Evolutionary conservation across 2,329 filamentous ascomycete genomes (phyloP).

Genomic region (Tolypocladium pustulatum): DNA sequence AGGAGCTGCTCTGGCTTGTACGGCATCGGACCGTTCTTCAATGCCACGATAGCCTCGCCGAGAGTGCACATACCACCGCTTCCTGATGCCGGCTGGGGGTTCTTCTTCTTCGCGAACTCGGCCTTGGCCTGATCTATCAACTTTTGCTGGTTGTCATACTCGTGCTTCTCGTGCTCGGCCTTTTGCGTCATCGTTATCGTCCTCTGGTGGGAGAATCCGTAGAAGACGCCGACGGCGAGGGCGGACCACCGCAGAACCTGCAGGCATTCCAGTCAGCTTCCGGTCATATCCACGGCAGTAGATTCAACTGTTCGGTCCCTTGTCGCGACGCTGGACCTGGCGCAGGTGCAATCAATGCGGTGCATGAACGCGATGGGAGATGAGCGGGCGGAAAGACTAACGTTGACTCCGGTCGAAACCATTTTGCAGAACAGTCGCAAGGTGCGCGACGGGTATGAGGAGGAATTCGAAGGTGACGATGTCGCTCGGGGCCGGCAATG

Average conservation of each 20-base stretch:
- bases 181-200: constrained; percentile 64
- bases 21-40: not conserved
- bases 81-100: constrained; percentile 28
- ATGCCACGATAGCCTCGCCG: not conserved
- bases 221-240: constrained; percentile 83
- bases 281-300: not conserved
- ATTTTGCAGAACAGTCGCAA: constrained; percentile 38
- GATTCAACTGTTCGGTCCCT: not conserved
- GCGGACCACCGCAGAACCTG: constrained; percentile 97
- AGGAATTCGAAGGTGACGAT: constrained; percentile 22
- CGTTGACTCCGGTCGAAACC: constrained; percentile 61
- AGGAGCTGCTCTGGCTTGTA: not conserved
- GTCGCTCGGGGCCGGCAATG: constrained; percentile 25
- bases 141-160: constrained; percentile 83
- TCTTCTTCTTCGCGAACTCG: constrained; percentile 72
- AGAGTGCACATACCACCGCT: constrained; percentile 19
- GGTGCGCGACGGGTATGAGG: constrained; percentile 27
- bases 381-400: constrained; percentile 29
- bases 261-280: constrained; percentile 17
- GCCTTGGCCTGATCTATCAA: constrained; percentile 90
- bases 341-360: not conserved
- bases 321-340: not conserved
- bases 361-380: constrained; percentile 4
- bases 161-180: constrained; percentile 59
- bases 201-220: constrained; percentile 90